Percentiles rank a stretch among this genome's conserved stretches.
Evolutionary conservation across 2,329 filamentous ascomycete genomes (phyloP).

Genomic region (Calonectria hongkongensis): DNA sequence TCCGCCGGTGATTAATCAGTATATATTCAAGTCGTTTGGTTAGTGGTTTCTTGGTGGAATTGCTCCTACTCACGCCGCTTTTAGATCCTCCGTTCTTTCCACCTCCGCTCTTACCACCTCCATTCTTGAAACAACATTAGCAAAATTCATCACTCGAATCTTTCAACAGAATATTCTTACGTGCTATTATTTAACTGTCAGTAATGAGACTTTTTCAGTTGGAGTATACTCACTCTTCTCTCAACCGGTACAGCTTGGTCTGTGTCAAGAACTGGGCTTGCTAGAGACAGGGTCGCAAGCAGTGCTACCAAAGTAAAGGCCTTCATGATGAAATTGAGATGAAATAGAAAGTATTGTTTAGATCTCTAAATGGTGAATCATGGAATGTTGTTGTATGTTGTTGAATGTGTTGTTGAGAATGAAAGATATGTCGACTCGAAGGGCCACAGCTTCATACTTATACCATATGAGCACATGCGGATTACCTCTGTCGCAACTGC

Average conservation of each 20-base stretch:
- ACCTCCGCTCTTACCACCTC: not conserved
- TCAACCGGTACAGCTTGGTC: not conserved
- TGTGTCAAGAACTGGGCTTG: not conserved
- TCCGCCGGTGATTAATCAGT: not conserved
- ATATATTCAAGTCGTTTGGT: not conserved
- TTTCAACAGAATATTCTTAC: not conserved
- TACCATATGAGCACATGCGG: not conserved
- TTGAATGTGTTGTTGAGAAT: not conserved
- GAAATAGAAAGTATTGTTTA: no score
- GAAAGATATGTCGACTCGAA: not conserved
- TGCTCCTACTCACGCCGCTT: not conserved
- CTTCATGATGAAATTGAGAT: not conserved
- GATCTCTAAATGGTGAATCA: not conserved
- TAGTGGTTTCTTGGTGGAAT: not conserved
- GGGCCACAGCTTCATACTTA: not conserved
- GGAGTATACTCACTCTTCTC: not conserved
- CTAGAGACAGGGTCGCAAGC: not conserved
- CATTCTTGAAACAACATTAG: not conserved
- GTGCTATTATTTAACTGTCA: not conserved
- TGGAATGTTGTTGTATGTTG: no score
- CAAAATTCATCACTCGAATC: not conserved
- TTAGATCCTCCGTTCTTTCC: not conserved
- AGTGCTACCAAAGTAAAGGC: not conserved
- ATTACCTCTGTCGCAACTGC: no score
- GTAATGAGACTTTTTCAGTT: no score